phyloP scores from a whole-genome alignment of 257 asterid species.

The Craterostigma plantagineum region DNA sequence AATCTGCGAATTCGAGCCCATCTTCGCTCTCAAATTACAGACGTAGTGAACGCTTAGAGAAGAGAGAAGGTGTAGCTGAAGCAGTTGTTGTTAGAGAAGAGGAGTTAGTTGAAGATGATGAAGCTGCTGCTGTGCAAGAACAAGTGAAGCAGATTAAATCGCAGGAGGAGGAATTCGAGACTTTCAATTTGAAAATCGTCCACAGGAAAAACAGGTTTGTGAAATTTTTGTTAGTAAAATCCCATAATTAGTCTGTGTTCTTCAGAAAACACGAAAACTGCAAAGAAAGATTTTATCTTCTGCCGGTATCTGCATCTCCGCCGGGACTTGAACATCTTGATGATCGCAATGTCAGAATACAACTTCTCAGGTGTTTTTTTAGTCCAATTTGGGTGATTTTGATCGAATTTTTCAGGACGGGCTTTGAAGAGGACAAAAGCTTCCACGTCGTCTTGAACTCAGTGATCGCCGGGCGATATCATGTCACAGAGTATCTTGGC shows the following conservation, averaged over 20 bases:
- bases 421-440: constrained; percentile 96
- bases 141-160: constrained; percentile 92
- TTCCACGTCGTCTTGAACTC: constrained; percentile 78
- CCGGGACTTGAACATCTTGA: too few species aligned
- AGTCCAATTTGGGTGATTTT: too few species aligned
- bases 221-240: too few species aligned
- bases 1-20: constrained; percentile 70
- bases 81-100: constrained; percentile 33
- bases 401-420: constrained; percentile 42
- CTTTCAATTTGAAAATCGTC: constrained; percentile 80
- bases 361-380: too few species aligned
- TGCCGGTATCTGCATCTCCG: too few species aligned
- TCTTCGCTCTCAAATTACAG: constrained; percentile 62
- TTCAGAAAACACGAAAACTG: too few species aligned
- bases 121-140: constrained; percentile 88
- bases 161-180: constrained; percentile 90
- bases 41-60: constrained; percentile 32
- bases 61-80: constrained; percentile 33
- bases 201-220: constrained; percentile 89
- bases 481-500: constrained; percentile 94
- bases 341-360: too few species aligned
- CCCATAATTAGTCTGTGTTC: too few species aligned
- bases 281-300: too few species aligned
- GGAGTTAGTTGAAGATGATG: constrained; percentile 66
- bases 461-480: constrained; percentile 85